A percentile compares a stretch with the other conserved stretches of the same genome.
Evolutionary conservation across 208 protist species (phyloP).

Genomic region (Acanthamoeba sp.): DNA sequence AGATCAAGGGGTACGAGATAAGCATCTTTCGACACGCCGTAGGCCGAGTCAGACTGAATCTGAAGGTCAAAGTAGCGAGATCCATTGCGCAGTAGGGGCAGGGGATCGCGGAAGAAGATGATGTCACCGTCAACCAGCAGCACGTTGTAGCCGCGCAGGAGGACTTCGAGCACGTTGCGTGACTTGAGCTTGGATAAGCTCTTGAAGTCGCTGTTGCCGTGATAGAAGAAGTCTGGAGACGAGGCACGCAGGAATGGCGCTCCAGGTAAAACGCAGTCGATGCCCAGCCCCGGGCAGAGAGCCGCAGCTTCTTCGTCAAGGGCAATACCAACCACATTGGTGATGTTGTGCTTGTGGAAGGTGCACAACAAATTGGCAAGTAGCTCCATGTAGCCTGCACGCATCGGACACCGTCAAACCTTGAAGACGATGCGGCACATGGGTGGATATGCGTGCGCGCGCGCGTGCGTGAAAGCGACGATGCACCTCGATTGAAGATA

Average conservation of each 20-base stretch:
- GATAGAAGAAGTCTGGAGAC: constrained; percentile 29
- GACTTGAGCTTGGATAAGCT: constrained; percentile 56
- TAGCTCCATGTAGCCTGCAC: not conserved
- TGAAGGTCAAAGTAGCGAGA: constrained; percentile 7
- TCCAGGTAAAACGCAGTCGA: constrained; percentile 1
- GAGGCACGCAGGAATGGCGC: not conserved
- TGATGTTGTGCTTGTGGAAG: not conserved
- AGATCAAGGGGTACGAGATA: not conserved
- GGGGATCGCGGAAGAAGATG: constrained; percentile 20
- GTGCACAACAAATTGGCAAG: not conserved
- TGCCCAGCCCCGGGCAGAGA: not conserved
- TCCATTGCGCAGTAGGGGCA: not conserved
- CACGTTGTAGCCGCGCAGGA: constrained; percentile 41
- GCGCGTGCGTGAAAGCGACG: no score
- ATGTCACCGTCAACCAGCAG: constrained; percentile 43
- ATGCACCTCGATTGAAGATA: not conserved
- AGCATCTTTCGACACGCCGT: not conserved
- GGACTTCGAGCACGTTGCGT: constrained; percentile 45
- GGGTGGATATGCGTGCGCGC: not conserved
- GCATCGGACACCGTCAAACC: not conserved
- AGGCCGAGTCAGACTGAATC: constrained; percentile 42
- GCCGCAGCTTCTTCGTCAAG: constrained; percentile 14
- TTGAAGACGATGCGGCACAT: no score
- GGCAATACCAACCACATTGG: constrained; percentile 24
- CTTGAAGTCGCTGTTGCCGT: constrained; percentile 56